Conservation (phyloP, 108 stramenopile species). For the Pinguiococcus pyrenoidosus region DNA sequence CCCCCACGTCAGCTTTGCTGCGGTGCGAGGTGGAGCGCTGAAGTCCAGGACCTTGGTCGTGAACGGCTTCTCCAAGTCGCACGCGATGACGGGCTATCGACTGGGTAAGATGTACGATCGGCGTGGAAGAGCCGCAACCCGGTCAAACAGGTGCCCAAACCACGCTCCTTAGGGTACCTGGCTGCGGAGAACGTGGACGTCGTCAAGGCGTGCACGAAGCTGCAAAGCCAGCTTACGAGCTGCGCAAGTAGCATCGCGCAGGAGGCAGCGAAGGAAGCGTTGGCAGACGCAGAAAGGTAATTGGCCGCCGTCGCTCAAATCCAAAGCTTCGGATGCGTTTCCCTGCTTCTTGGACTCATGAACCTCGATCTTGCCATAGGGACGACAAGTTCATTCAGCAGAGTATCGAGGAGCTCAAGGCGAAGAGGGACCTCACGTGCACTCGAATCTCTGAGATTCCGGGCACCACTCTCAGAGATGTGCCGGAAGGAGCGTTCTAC, state of each 20-base stretch:
- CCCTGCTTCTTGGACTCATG: too few species aligned
- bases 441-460: slow-evolving; percentile 53
- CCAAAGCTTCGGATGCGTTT: too few species aligned
- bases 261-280: neutral
- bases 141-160: too few species aligned
- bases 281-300: neutral
- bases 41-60: slow-evolving; percentile 47
- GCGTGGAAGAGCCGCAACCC: neutral
- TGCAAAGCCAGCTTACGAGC: slow-evolving; percentile 79
- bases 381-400: too few species aligned
- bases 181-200: slow-evolving; percentile 40
- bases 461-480: slow-evolving; percentile 42
- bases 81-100: slow-evolving; percentile 92
- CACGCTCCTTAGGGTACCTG: too few species aligned
- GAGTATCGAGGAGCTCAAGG: slow-evolving; percentile 18
- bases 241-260: slow-evolving; percentile 43
- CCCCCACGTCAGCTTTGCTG: slow-evolving; percentile 36
- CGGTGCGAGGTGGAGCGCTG: neutral
- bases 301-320: too few species aligned
- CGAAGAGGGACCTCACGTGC: slow-evolving; percentile 78
- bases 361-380: too few species aligned
- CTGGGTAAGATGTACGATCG: slow-evolving; percentile 79
- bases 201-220: slow-evolving; percentile 56
- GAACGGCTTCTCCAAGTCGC: slow-evolving; percentile 86
- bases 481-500: slow-evolving; percentile 84